Conservation (phyloP, 352 stramenopile species). For the Pythium phragmitis region DNA sequence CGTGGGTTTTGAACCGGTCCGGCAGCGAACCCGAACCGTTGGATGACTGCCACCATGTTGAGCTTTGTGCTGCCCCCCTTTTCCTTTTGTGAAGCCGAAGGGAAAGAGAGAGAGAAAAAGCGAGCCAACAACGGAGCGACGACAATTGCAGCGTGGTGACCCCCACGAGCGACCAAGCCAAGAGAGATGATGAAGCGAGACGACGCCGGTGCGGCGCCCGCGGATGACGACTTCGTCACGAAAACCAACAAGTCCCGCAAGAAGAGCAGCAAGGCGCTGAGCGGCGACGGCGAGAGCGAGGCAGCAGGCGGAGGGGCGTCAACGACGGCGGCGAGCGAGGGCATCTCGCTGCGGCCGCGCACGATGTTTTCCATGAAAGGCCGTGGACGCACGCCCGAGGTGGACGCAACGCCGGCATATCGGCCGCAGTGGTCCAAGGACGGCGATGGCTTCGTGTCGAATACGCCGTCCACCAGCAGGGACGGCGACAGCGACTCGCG, state of each 20-base stretch:
- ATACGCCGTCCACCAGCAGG: slow-evolving; percentile 27
- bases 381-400: slow-evolving; percentile 59
- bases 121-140: background rate
- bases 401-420: slow-evolving; percentile 59
- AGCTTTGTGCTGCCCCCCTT: slow-evolving; percentile 17
- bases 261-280: slow-evolving; percentile 34
- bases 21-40: slow-evolving; percentile 15
- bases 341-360: slow-evolving; percentile 77
- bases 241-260: slow-evolving; percentile 77
- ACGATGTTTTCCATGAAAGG: slow-evolving; percentile 91
- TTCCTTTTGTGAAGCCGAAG: background rate
- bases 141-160: background rate
- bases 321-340: slow-evolving; percentile 16
- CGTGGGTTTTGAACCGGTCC: slow-evolving; percentile 1
- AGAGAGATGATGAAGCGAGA: slow-evolving; percentile 33
- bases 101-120: slow-evolving; percentile 4
- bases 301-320: slow-evolving; percentile 1
- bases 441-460: slow-evolving; percentile 79
- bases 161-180: background rate
- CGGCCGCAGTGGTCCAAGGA: slow-evolving; percentile 87
- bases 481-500: slow-evolving; percentile 31
- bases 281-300: slow-evolving; percentile 12
- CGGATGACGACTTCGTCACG: slow-evolving; percentile 72
- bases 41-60: slow-evolving; percentile 22
- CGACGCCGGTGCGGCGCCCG: slow-evolving; percentile 22